Conservation (phyloP, 2,329 filamentous ascomycete genomes). For the Westerdykella aurantiaca region DNA sequence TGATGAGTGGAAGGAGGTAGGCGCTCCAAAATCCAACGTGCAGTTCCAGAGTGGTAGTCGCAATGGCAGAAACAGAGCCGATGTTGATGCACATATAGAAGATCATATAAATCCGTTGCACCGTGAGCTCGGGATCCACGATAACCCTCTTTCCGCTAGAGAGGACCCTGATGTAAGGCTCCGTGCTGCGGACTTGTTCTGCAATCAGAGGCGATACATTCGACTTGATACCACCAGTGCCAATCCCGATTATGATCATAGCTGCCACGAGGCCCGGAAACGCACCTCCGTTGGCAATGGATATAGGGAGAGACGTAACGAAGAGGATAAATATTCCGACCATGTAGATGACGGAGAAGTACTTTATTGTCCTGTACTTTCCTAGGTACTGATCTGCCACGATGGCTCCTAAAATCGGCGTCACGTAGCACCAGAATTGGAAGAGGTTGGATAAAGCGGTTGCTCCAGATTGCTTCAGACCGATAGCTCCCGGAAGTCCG, state of each 20-base stretch:
- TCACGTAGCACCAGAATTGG: constrained; percentile 47
- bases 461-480: constrained; percentile 39
- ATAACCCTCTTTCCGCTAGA: constrained; percentile 39
- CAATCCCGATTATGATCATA: constrained; percentile 64
- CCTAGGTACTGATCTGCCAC: constrained; percentile 64
- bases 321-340: constrained; percentile 63
- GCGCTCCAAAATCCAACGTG: constrained; percentile 67
- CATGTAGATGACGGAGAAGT: constrained; percentile 59
- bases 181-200: constrained; percentile 43
- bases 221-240: constrained; percentile 75
- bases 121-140: constrained; percentile 43
- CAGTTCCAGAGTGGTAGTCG: constrained; percentile 64
- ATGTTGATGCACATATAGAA: constrained; percentile 71
- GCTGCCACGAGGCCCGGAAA: constrained; percentile 60
- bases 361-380: constrained; percentile 64
- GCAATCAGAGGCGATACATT: constrained; percentile 57
- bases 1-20: constrained; percentile 57
- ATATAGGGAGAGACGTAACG: constrained; percentile 56
- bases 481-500: constrained; percentile 39
- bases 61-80: constrained; percentile 62
- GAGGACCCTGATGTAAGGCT: constrained; percentile 37
- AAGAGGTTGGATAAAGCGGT: constrained; percentile 46
- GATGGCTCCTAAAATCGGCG: constrained; percentile 45
- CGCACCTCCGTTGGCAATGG: constrained; percentile 55
- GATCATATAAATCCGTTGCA: constrained; percentile 50